Evolutionary conservation across 2,329 filamentous ascomycete genomes (phyloP).

Genomic region (Bimuria novae-zelandiae): DNA sequence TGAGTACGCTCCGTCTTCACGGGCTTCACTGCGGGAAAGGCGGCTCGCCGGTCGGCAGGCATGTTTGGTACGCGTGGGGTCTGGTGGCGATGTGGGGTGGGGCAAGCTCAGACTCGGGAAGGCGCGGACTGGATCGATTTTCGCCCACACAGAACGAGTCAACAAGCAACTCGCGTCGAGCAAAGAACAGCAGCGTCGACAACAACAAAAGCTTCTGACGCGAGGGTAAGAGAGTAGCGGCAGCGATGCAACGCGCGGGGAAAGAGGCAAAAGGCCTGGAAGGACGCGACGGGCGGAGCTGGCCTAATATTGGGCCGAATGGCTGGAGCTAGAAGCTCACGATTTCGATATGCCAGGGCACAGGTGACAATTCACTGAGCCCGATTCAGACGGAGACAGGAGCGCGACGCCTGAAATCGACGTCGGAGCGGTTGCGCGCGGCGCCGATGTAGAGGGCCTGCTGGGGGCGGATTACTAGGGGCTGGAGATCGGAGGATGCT

Average conservation of each 20-base stretch:
- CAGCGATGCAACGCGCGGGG: conserved; percentile 20
- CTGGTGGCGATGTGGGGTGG: conserved; percentile 21
- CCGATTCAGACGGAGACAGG: not conserved
- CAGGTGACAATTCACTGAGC: not conserved
- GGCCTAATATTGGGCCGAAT: conserved; percentile 32
- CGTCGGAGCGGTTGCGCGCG: not conserved
- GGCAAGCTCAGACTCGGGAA: conserved; percentile 8
- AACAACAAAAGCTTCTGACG: conserved; percentile 23
- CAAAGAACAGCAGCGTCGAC: conserved; percentile 3
- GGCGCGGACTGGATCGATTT: not conserved
- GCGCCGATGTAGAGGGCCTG: not conserved
- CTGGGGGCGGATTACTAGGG: not conserved
- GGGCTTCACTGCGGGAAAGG: conserved; percentile 42
- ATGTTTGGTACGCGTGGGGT: conserved; percentile 28
- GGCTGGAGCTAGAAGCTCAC: conserved; percentile 24
- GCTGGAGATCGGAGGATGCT: not conserved
- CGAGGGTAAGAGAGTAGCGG: conserved; percentile 11
- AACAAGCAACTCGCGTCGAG: not conserved
- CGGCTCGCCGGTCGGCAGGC: conserved; percentile 47
- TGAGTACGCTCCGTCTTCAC: conserved; percentile 74
- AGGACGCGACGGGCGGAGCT: conserved; percentile 26
- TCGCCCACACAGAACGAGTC: not conserved
- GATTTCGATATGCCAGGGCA: conserved; percentile 23
- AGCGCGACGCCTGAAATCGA: not conserved
- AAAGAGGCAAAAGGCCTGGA: conserved; percentile 29